Base-by-base conservation (phyloP, 2,329 filamentous ascomycete species). In the Metarhizium sp. region DNA sequence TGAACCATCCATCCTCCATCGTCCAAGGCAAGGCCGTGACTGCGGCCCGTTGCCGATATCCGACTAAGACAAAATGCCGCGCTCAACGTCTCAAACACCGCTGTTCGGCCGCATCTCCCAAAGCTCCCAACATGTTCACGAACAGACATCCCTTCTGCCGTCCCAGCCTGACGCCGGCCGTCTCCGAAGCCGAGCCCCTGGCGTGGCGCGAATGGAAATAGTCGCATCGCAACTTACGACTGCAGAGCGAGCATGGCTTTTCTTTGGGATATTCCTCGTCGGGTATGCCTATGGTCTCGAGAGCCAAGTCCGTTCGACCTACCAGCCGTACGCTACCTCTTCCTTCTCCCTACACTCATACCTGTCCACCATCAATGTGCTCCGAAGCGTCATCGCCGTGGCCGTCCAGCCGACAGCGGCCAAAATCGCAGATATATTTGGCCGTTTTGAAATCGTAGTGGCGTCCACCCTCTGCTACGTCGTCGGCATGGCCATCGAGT, bases 381-480 rank as follows among this genome's bases (percentile, higher is more conserved):
- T 85, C 13, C 74, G 80, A 11, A 74, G 75, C 51, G 80, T 86
- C 32, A 77, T 85, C 58, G 81, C 80, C 6, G 81, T 80, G 40
- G 81, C 80, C 2, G 76, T 78, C 3, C 69, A 82, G 69, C 82
- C 74, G 34, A 78, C 82, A 0, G 78, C 79, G 0, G 82, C 81
- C 10, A 85, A 84, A 60, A 74, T 86, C 55, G 80, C 82, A 18
- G 83, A 82, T 60, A 78, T 84, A 10, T 83, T 86, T 60, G 84
- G 83, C 20, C 75, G 83, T 56, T 73, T 81, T 20, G 81, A 86
- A 63, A 69, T 85, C 38, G 73, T 86, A 13, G 64, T 76, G 3
- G 65, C 81, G 1, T 78, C 79, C 0, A 75, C 82, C 1, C 49
- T 82, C 11, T 80, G 85, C 56, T 85, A 84, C 56, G 73, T 79